These are phyloP conservation scores for Camelina neglecta DNA, from an alignment of 345 rosid genomes.

Conservation along the genomic window DNA sequence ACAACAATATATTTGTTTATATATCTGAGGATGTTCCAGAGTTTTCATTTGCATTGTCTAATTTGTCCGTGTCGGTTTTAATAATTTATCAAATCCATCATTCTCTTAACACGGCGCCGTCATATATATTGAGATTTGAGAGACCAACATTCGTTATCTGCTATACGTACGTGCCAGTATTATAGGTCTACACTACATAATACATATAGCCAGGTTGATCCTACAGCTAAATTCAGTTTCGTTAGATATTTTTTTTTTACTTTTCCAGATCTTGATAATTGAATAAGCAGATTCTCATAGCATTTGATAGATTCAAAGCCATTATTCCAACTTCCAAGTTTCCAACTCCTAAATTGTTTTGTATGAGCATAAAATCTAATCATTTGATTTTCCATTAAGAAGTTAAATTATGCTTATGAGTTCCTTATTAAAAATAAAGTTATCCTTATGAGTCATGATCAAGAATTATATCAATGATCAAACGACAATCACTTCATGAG, in stretches of 20 bases:
- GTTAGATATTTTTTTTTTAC: too few species aligned
- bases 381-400: background rate
- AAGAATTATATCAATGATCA: background rate
- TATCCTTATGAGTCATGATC: background rate
- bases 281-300: background rate
- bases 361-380: conserved; percentile 17
- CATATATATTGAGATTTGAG: conserved; percentile 1
- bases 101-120: background rate
- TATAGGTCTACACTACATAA: background rate
- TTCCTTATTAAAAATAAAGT: too few species aligned
- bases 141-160: background rate
- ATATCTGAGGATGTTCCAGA: background rate
- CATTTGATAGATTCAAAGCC: background rate
- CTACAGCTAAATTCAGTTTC: background rate
- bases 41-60: background rate
- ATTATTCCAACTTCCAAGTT: background rate
- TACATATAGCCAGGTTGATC: background rate
- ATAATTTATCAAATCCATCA: conserved; percentile 5
- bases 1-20: background rate
- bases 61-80: conserved; percentile 1
- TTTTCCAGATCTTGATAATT: conserved; percentile 2
- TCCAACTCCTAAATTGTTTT: background rate
- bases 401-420: too few species aligned
- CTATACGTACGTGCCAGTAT: conserved; percentile 1
- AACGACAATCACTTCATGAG: background rate